phyloP scores from a whole-genome alignment of 2,329 filamentous ascomycete species.

The Ascocoryne sarcoides region DNA sequence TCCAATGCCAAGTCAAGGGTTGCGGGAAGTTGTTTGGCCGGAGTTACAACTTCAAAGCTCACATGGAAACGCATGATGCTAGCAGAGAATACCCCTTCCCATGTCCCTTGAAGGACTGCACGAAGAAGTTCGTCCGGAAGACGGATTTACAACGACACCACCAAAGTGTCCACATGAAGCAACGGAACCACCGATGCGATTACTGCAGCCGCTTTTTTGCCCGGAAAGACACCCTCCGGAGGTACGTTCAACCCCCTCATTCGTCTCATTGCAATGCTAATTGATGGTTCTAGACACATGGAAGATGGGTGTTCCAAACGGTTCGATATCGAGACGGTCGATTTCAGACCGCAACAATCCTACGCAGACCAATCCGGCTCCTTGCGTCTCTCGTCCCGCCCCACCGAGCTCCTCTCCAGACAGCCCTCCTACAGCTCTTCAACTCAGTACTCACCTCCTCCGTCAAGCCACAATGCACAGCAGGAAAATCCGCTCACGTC shows the following conservation, averaged over 20 bases:
- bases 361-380: constrained; percentile 10
- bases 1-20: constrained; percentile 56
- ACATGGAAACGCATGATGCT: constrained; percentile 76
- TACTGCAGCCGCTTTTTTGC: constrained; percentile 66
- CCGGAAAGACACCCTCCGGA: constrained; percentile 72
- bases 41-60: constrained; percentile 79
- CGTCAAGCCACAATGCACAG: constrained; percentile 13
- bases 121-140: constrained; percentile 70
- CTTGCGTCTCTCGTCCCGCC: constrained; percentile 12
- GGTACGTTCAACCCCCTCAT: constrained; percentile 38
- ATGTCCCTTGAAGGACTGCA: constrained; percentile 57
- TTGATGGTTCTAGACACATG: constrained; percentile 49
- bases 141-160: constrained; percentile 63
- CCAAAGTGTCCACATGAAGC: constrained; percentile 64
- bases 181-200: constrained; percentile 60
- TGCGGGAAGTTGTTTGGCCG: constrained; percentile 76
- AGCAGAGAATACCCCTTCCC: constrained; percentile 60
- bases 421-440: constrained; percentile 22
- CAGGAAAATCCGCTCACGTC: constrained; percentile 21
- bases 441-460: constrained; percentile 16
- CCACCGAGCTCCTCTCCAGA: constrained; percentile 13
- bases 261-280: constrained; percentile 3
- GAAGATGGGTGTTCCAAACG: constrained; percentile 67
- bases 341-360: constrained; percentile 25
- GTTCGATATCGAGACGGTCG: constrained; percentile 34